Evolutionary conservation across 2,329 filamentous ascomycete genomes (phyloP), one percentile per base, ranked within the genome.

Genomic region (Ophiostoma montium): DNA sequence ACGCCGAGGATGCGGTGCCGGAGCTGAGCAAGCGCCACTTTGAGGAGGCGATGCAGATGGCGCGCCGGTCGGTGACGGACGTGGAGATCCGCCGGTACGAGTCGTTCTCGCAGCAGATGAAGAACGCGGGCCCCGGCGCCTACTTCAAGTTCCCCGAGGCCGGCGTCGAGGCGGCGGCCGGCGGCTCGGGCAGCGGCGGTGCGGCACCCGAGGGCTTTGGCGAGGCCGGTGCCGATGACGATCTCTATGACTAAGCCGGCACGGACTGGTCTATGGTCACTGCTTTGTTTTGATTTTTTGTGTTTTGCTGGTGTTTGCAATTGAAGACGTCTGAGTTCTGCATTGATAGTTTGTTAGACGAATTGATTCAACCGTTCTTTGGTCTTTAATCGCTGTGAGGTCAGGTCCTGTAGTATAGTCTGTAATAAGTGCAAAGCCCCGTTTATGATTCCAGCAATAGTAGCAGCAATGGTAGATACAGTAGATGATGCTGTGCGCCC

Each of bases 51-150:
- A 98, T 98, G 92, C 81, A 85, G 67, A 82, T 84, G 67, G 92
- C 92, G 55, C 84, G 92, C 67, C 81, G 86, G 64, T 96, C 92
- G 27, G 92, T 98, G 58, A 89, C 80, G 50, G 92, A 98, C 58
- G 90, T 96, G 19, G 92, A 98, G 75, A 94, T 98, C 61, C 85
- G 92, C 62, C 84, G 90, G 53, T 98, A 98, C 70, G 92, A 98
- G 75, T 90, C 92, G 5, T 98, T 98, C 61, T 86, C 90, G 36
- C 90, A 96, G 72, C 90, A 90, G 66, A 94, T 98, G 88, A 98
- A 98, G 85, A 95, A 94, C 65, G 82, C 86, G 52, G 89, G 88
- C 47, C 89, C 89, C 35, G 90, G 89, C 61, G 88, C 86, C 59
- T 95, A 92, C 78, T 98, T 98, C 85, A 89, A 94, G 69, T 98